Evolutionary conservation across 164 flowering plant species (phyloP).

Genomic region (Macadamia integrifolia): DNA sequence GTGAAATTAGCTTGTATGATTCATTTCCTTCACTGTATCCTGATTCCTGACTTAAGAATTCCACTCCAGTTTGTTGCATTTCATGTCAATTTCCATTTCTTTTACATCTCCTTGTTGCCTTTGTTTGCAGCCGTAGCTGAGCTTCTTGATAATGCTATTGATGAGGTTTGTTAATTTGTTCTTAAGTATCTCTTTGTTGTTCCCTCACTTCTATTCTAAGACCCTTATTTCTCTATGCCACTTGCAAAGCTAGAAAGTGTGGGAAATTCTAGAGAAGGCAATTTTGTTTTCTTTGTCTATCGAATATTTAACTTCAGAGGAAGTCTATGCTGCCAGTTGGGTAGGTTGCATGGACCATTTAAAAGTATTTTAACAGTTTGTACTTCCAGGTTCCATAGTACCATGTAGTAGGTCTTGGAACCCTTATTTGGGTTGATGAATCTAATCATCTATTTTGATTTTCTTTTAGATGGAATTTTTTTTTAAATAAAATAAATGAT

Average conservation of each 20-base stretch:
- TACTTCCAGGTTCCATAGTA: background rate
- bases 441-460: no score
- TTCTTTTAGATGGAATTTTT: background rate
- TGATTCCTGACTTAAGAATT: background rate
- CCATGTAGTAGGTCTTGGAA: background rate
- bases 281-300: background rate
- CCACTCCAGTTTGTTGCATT: background rate
- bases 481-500: no score
- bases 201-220: background rate
- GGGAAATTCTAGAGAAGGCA: background rate
- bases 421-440: no score
- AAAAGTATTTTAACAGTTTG: background rate
- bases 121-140: slow-evolving; percentile 76
- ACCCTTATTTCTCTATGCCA: background rate
- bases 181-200: background rate
- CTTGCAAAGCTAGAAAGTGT: background rate
- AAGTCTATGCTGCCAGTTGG: background rate
- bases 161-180: slow-evolving; percentile 55
- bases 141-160: slow-evolving; percentile 89
- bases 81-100: background rate
- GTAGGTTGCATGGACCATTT: background rate
- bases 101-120: background rate
- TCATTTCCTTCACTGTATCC: background rate
- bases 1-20: slow-evolving; percentile 8
- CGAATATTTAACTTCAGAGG: background rate